Evolutionary conservation across 352 stramenopile species (phyloP).

Genomic region (Pythium volutum): DNA sequence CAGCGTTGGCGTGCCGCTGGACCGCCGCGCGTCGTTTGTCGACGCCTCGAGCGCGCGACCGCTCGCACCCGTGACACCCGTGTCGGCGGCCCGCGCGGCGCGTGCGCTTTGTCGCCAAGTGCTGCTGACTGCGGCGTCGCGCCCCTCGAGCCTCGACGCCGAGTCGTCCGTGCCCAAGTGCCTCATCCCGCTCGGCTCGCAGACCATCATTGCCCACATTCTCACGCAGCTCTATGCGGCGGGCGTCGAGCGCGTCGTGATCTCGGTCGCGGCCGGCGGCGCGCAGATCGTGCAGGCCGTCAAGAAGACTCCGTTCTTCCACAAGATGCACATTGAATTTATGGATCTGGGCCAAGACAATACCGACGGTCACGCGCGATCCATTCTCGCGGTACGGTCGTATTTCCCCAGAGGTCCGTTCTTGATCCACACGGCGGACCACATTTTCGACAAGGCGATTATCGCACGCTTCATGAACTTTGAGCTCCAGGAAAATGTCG

Average conservation of each 20-base stretch:
- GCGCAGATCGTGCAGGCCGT: conserved; percentile 57
- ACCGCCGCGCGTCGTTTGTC: conserved; percentile 20
- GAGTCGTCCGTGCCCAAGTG: conserved; percentile 61
- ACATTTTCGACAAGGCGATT: conserved; percentile 51
- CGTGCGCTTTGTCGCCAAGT: conserved; percentile 34
- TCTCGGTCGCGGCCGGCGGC: conserved; percentile 64
- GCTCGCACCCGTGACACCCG: conserved; percentile 7
- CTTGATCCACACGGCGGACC: conserved; percentile 36
- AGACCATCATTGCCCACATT: conserved; percentile 79
- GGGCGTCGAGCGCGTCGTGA: conserved; percentile 72
- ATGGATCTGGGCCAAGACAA: conserved; percentile 30
- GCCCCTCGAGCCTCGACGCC: conserved; percentile 48
- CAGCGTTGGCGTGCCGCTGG: neutral
- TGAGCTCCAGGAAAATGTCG: conserved; percentile 50
- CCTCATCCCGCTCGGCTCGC: conserved; percentile 64
- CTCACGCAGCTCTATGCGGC: conserved; percentile 75
- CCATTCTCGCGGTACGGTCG: conserved; percentile 30
- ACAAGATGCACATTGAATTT: conserved; percentile 56
- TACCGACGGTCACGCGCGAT: conserved; percentile 29
- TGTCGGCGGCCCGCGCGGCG: conserved; percentile 18
- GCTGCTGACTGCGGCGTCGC: conserved; percentile 61
- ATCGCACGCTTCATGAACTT: conserved; percentile 61
- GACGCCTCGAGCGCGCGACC: conserved; percentile 20
- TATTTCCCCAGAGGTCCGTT: conserved; percentile 29
- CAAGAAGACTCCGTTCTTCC: conserved; percentile 63